phyloP scores from a whole-genome alignment of 139 green algal species.

The Raphidocelis subcapitata region DNA sequence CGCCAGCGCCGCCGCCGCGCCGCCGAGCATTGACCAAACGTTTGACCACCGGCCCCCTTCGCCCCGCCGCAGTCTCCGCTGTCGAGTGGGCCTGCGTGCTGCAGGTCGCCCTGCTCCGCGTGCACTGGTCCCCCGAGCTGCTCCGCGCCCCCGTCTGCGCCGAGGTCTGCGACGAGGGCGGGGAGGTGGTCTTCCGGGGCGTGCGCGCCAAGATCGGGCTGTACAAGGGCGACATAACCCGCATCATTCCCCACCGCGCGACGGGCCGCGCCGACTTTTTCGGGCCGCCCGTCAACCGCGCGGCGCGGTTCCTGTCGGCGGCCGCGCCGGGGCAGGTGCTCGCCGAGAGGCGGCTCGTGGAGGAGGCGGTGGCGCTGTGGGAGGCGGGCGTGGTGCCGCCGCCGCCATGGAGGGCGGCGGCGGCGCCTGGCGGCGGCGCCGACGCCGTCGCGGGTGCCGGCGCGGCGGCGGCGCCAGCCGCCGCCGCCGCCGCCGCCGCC shows the following conservation, averaged over 20 bases:
- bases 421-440: no score
- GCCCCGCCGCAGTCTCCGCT: background rate
- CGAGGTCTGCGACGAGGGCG: background rate
- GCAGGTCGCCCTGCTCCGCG: slow-evolving; percentile 22
- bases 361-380: slow-evolving; percentile 14
- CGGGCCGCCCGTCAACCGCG: slow-evolving; percentile 50
- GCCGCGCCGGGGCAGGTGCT: slow-evolving; percentile 44
- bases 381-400: no score
- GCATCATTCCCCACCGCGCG: slow-evolving; percentile 27
- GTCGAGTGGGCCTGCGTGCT: slow-evolving; percentile 23
- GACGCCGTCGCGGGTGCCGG: background rate
- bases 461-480: background rate
- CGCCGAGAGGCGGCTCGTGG: slow-evolving; percentile 24
- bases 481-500: no score
- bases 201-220: slow-evolving; percentile 30
- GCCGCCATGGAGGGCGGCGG: no score
- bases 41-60: no score
- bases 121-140: slow-evolving; percentile 28
- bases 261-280: slow-evolving; percentile 57
- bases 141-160: background rate
- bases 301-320: slow-evolving; percentile 41
- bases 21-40: no score
- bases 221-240: slow-evolving; percentile 32
- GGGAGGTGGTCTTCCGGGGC: slow-evolving; percentile 20
- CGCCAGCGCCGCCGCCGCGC: no score